These are phyloP conservation scores for Candida sojae DNA, from an alignment of 1,139 yeast genomes.

Conservation along the genomic window DNA sequence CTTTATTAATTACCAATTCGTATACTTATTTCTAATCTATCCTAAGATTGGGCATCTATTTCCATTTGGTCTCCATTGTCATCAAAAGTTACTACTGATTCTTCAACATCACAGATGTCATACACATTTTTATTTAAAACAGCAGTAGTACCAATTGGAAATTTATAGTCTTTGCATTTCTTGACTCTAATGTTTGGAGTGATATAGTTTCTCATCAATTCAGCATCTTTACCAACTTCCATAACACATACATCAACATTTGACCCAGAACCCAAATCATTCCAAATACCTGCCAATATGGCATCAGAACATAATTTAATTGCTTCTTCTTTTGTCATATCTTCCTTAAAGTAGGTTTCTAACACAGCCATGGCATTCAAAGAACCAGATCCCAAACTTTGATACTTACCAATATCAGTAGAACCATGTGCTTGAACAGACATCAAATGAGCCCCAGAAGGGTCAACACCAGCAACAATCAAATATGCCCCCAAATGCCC, in stretches of 20 bases:
- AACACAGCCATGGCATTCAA: slow-evolving; percentile 98
- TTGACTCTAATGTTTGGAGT: slow-evolving; percentile 86
- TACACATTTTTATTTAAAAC: slow-evolving; percentile 67
- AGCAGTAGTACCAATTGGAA: slow-evolving; percentile 90
- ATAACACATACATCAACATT: slow-evolving; percentile 96
- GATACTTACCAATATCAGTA: slow-evolving; percentile 91
- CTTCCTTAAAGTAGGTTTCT: slow-evolving; percentile 83
- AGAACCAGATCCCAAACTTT: slow-evolving; percentile 95
- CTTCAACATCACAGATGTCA: slow-evolving; percentile 70
- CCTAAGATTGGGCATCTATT: slow-evolving; percentile 53
- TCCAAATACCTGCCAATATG: slow-evolving; percentile 97
- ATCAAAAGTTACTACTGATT: slow-evolving; percentile 49
- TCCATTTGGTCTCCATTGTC: slow-evolving; percentile 63
- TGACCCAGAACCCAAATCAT: slow-evolving; percentile 97
- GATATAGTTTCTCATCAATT: slow-evolving; percentile 78
- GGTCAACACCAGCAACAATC: slow-evolving; percentile 96
- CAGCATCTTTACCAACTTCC: slow-evolving; percentile 90
- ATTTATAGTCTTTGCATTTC: slow-evolving; percentile 81
- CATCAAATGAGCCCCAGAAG: slow-evolving; percentile 91
- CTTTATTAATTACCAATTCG: neutral
- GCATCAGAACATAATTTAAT: slow-evolving; percentile 88
- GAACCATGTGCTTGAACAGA: slow-evolving; percentile 98
- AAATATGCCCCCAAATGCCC: slow-evolving; percentile 96
- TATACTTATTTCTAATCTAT: neutral
- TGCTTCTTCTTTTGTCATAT: slow-evolving; percentile 82